Percentiles rank a stretch among this genome's conserved stretches.
Evolutionary conservation across 352 stramenopile species (phyloP).

Genomic region (Halophytophthora batemanensis): DNA sequence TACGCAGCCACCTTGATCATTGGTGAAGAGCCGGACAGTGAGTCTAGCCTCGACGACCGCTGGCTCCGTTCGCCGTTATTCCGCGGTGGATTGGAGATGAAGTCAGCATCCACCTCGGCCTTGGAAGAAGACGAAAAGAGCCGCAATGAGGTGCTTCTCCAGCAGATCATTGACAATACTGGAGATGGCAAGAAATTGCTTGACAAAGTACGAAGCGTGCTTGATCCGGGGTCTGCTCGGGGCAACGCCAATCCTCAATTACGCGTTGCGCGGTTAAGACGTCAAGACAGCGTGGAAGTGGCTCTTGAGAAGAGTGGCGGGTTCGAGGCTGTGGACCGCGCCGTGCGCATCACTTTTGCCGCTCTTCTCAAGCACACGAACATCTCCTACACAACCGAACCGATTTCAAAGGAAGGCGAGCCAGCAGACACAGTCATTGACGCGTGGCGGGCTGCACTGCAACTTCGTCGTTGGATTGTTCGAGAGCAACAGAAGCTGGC

Average conservation of each 20-base stretch:
- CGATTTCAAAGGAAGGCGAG: constrained; percentile 52
- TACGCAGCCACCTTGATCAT: constrained; percentile 61
- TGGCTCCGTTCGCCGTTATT: constrained; percentile 61
- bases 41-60: constrained; percentile 23
- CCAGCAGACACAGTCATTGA: constrained; percentile 70
- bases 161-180: constrained; percentile 73
- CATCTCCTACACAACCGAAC: constrained; percentile 62
- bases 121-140: constrained; percentile 7
- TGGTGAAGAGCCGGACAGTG: constrained; percentile 21
- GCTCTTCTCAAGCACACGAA: constrained; percentile 82
- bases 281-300: constrained; percentile 82
- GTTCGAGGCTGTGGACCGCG: constrained; percentile 77
- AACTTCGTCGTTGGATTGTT: constrained; percentile 86
- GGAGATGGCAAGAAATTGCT: constrained; percentile 77
- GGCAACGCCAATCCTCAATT: constrained; percentile 59
- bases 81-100: constrained; percentile 44
- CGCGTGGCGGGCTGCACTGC: constrained; percentile 69
- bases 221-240: constrained; percentile 46
- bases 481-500: constrained; percentile 85
- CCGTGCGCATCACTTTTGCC: constrained; percentile 77
- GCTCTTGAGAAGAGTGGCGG: constrained; percentile 82
- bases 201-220: constrained; percentile 69
- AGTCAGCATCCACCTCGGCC: constrained; percentile 2
- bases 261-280: constrained; percentile 56
- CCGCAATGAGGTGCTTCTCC: constrained; percentile 55